phyloP scores from a whole-genome alignment of 306 rosid genomes.

The Myrica gale region DNA sequence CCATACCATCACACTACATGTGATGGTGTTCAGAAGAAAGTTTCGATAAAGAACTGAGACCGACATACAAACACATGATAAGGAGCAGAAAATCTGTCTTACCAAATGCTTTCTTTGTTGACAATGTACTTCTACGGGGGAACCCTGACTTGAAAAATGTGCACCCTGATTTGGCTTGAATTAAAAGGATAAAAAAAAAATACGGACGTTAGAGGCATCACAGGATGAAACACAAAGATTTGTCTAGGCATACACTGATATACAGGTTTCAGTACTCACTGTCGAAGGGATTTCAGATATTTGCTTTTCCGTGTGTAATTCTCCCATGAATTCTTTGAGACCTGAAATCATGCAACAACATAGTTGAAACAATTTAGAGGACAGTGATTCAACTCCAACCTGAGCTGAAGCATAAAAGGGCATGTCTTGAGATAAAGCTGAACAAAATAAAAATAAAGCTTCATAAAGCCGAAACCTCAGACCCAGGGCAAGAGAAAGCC shows the following conservation, averaged over 20 bases:
- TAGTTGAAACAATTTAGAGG: background rate
- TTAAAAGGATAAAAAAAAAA: background rate
- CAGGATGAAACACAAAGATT: background rate
- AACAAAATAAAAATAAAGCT: background rate
- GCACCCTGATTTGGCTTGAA: constrained; percentile 1
- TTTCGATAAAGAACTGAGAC: background rate
- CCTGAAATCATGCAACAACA: constrained; percentile 28
- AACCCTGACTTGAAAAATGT: background rate
- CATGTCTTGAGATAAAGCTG: background rate
- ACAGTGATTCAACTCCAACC: background rate
- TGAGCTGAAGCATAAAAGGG: background rate
- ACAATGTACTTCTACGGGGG: background rate
- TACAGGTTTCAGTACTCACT: constrained; percentile 27
- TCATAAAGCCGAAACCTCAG: background rate
- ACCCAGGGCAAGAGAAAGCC: background rate
- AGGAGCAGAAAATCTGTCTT: background rate
- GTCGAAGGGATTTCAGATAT: constrained; percentile 26
- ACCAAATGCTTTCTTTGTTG: constrained; percentile 6
- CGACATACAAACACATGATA: background rate
- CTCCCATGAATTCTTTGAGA: constrained; percentile 31
- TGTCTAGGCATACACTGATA: background rate
- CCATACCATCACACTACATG: background rate
- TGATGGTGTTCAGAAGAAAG: background rate
- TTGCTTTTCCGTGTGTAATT: constrained; percentile 25
- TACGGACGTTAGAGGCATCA: background rate